phyloP scores from a whole-genome alignment of 2,329 filamentous ascomycete species.

The Hymenoscyphus fructigenus region DNA sequence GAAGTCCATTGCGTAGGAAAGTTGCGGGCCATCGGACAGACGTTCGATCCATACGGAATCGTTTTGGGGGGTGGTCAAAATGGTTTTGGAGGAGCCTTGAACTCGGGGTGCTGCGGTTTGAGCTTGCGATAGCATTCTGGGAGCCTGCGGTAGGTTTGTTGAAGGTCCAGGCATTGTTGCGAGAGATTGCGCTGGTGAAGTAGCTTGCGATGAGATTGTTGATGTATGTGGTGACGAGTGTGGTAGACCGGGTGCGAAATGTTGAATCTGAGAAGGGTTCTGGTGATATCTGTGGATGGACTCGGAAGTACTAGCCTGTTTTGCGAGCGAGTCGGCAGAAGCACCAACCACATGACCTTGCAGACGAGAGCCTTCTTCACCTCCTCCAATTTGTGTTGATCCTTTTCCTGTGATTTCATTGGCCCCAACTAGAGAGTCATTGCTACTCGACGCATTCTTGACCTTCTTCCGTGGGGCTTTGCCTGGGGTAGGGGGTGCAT shows the following conservation, averaged over 20 bases:
- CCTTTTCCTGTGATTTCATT: not conserved
- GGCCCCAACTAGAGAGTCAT: not conserved
- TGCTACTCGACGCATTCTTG: not conserved
- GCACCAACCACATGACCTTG: not conserved
- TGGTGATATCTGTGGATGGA: not conserved
- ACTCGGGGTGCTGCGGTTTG: not conserved
- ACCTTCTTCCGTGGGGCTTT: not conserved
- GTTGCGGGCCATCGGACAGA: not conserved
- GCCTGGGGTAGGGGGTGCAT: not conserved
- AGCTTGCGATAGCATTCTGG: not conserved
- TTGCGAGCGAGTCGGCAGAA: not conserved
- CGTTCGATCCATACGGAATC: not conserved
- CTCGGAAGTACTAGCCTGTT: not conserved
- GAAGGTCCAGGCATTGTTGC: not conserved
- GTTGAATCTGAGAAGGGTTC: not conserved
- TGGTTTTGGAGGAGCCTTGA: not conserved
- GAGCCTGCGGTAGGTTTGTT: not conserved
- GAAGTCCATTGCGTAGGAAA: no score
- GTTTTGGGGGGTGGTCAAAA: not conserved
- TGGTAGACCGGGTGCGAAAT: not conserved
- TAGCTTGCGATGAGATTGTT: not conserved
- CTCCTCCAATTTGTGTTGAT: not conserved
- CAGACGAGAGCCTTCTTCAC: no score
- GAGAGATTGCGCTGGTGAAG: not conserved
- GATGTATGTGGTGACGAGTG: not conserved